Percentiles rank a stretch among this genome's conserved stretches.
Conservation (phyloP, 2,329 filamentous ascomycete genomes). For the Botrytis sinoallii region DNA sequence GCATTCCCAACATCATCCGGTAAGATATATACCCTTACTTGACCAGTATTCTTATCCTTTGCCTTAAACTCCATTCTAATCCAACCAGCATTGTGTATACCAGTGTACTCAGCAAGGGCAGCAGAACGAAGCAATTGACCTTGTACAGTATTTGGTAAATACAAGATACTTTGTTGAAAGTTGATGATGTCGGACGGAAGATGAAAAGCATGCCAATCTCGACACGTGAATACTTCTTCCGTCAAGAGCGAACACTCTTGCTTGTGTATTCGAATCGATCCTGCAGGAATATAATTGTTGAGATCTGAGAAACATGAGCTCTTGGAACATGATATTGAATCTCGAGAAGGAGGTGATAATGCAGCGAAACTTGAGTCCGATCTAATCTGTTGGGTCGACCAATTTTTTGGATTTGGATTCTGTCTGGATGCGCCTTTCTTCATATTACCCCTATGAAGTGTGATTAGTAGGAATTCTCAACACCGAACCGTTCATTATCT, state of each 20-base stretch:
- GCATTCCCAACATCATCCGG: slow-evolving; percentile 61
- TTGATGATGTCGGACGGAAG: slow-evolving; percentile 24
- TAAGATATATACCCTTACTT: slow-evolving; percentile 58
- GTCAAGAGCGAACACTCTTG: slow-evolving; percentile 16
- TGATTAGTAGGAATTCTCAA: background rate
- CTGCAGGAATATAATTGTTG: slow-evolving; percentile 32
- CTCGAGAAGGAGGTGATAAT: background rate
- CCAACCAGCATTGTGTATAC: slow-evolving; percentile 32
- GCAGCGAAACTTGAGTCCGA: background rate
- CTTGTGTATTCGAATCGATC: slow-evolving; percentile 29
- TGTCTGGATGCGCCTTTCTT: too few relatives aligned
- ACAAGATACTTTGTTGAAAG: slow-evolving; percentile 4
- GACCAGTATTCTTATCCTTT: slow-evolving; percentile 27
- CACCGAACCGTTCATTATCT: background rate
- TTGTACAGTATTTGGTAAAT: slow-evolving; percentile 27
- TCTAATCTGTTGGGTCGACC: background rate
- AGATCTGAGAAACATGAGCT: slow-evolving; percentile 26
- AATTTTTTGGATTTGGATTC: background rate
- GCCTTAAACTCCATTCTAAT: slow-evolving; percentile 35
- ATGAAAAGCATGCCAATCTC: slow-evolving; percentile 27
- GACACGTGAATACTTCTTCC: slow-evolving; percentile 21
- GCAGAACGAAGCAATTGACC: slow-evolving; percentile 23
- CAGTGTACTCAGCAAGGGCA: slow-evolving; percentile 22
- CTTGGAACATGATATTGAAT: background rate
- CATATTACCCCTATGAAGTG: background rate